These are phyloP conservation scores for Xylariales sp. DNA, from an alignment of 2,329 filamentous ascomycete species.

Conservation along the genomic window DNA sequence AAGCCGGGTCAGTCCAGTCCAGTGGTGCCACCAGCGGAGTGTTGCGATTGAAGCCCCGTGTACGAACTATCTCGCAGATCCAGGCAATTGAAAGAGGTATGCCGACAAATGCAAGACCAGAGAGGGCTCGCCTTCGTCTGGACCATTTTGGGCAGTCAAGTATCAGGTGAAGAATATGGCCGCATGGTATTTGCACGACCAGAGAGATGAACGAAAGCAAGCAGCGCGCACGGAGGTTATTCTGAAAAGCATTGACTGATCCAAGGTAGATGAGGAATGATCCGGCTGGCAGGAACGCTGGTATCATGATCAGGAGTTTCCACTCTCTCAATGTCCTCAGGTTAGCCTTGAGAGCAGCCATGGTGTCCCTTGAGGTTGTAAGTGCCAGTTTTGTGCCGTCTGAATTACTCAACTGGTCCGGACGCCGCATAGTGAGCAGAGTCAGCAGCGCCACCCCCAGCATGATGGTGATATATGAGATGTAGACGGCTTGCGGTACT, in stretches of 20 bases:
- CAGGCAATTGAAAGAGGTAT: slow-evolving; percentile 19
- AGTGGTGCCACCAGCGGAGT: slow-evolving; percentile 11
- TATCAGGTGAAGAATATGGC: slow-evolving; percentile 16
- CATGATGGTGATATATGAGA: slow-evolving; percentile 21
- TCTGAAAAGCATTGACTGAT: slow-evolving; percentile 20
- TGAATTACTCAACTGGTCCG: slow-evolving; percentile 18
- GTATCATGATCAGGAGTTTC: slow-evolving; percentile 21
- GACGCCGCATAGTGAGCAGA: slow-evolving; percentile 12
- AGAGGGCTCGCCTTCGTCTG: slow-evolving; percentile 11
- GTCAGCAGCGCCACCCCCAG: slow-evolving; percentile 8
- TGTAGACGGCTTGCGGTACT: slow-evolving; percentile 19
- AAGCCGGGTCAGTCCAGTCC: slow-evolving; percentile 19
- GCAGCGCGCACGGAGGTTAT: slow-evolving; percentile 7
- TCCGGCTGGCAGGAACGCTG: slow-evolving; percentile 20
- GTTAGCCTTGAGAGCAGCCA: slow-evolving; percentile 24
- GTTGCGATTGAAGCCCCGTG: slow-evolving; percentile 16
- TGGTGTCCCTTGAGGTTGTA: slow-evolving; percentile 17
- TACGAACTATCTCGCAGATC: slow-evolving; percentile 23
- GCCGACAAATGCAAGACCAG: slow-evolving; percentile 17
- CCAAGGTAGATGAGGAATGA: slow-evolving; percentile 27
- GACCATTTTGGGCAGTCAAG: slow-evolving; percentile 10
- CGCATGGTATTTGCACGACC: slow-evolving; percentile 24
- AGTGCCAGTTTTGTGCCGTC: slow-evolving; percentile 21
- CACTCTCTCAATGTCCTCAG: slow-evolving; percentile 13
- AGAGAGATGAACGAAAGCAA: slow-evolving; percentile 25